A percentile compares a stretch with the other conserved stretches of the same genome.
Conservation (phyloP, 2,329 filamentous ascomycete genomes). For the Diaporthe destruens region DNA sequence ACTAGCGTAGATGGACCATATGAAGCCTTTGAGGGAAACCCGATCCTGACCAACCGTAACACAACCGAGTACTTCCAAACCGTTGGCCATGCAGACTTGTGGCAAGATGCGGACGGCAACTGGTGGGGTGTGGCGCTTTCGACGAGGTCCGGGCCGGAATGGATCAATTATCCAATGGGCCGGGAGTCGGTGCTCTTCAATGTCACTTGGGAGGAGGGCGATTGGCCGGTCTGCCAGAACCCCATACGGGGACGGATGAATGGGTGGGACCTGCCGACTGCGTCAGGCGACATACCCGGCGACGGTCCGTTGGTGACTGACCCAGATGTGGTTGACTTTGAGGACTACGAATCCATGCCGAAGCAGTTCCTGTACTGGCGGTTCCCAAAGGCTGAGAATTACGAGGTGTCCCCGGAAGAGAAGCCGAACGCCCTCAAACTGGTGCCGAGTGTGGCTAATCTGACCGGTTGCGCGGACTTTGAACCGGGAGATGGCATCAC, state of each 20-base stretch:
- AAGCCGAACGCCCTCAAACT: slow-evolving; percentile 43
- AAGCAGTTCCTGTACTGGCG: slow-evolving; percentile 51
- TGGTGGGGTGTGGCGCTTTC: slow-evolving; percentile 67
- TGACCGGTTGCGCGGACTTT: slow-evolving; percentile 44
- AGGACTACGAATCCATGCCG: slow-evolving; percentile 44
- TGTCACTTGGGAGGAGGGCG: slow-evolving; percentile 61
- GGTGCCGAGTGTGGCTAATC: slow-evolving; percentile 46
- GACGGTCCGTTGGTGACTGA: slow-evolving; percentile 57
- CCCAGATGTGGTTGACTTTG: slow-evolving; percentile 61
- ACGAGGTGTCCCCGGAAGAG: slow-evolving; percentile 45
- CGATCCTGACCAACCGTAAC: slow-evolving; percentile 58
- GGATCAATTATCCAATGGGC: slow-evolving; percentile 63
- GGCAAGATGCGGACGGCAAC: slow-evolving; percentile 57
- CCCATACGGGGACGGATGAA: slow-evolving; percentile 59
- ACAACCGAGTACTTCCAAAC: slow-evolving; percentile 57
- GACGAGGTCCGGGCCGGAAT: slow-evolving; percentile 58
- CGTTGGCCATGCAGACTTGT: slow-evolving; percentile 60
- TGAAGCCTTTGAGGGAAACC: slow-evolving; percentile 56
- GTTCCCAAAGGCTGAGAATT: slow-evolving; percentile 41
- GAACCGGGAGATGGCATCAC: slow-evolving; percentile 45
- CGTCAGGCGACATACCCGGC: slow-evolving; percentile 52
- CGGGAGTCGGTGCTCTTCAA: slow-evolving; percentile 64
- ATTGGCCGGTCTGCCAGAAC: slow-evolving; percentile 59
- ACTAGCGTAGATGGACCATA: slow-evolving; percentile 57
- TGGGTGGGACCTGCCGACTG: slow-evolving; percentile 55